phyloP scores from a whole-genome alignment of 805 yeast genomes.

The Metschnikowia lochheadii region DNA sequence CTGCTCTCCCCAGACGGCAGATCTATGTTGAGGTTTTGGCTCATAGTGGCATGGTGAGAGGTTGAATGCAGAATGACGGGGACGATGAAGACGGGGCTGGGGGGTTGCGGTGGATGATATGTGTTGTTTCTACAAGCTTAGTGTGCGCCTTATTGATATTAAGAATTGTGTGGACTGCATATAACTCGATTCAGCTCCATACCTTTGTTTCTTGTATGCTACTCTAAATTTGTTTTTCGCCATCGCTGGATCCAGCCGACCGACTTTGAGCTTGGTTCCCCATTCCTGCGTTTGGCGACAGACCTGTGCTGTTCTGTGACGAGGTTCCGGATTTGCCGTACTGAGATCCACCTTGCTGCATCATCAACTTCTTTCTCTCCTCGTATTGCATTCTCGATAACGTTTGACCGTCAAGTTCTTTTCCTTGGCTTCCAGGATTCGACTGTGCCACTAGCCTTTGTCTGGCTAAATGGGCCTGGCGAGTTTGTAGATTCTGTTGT shows the following conservation, averaged over 20 bases:
- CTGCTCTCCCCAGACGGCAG: neutral
- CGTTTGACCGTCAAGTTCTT: conserved; percentile 21
- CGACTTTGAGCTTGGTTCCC: neutral
- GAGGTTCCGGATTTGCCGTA: conserved; percentile 6
- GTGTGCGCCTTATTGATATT: neutral
- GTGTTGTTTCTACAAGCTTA: neutral
- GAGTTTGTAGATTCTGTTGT: conserved; percentile 11
- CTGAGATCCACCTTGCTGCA: conserved; percentile 22
- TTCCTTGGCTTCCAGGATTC: conserved; percentile 6
- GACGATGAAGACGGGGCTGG: neutral
- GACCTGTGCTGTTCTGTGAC: neutral
- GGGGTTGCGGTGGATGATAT: neutral
- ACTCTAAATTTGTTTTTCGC: neutral
- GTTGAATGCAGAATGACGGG: neutral
- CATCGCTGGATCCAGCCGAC: conserved; percentile 1
- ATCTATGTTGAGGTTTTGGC: neutral
- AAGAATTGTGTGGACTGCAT: neutral
- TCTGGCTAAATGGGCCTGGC: conserved; percentile 14
- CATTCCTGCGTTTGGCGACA: neutral
- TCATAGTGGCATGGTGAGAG: conserved; percentile 4
- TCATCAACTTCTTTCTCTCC: conserved; percentile 33
- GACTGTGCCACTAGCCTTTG: conserved; percentile 13
- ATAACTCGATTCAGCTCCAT: neutral
- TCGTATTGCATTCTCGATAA: conserved; percentile 33
- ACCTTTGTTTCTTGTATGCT: neutral